A percentile compares a stretch with the other conserved stretches of the same genome.
phyloP scores from a whole-genome alignment of 1,284 basidiomycete genomes.

The Cystobasidium sp. region DNA sequence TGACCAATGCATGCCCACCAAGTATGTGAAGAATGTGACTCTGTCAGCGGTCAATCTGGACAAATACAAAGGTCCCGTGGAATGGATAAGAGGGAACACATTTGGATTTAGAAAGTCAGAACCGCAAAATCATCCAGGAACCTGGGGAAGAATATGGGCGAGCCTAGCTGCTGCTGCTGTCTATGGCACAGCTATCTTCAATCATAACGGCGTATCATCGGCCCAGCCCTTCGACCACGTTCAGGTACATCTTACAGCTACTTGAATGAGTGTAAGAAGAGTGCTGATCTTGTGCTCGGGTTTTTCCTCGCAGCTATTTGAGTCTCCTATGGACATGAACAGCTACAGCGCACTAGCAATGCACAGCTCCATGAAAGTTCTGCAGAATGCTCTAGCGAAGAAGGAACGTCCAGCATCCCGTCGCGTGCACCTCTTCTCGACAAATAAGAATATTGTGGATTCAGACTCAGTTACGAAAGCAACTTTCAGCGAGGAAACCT shows the following conservation, averaged over 20 bases:
- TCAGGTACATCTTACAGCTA: background rate
- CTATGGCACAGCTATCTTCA: background rate
- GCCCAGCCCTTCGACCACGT: conserved; percentile 10
- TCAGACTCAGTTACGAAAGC: background rate
- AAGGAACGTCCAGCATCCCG: too few species aligned
- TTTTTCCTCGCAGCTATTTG: too few species aligned
- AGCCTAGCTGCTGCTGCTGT: background rate
- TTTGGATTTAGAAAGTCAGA: conserved; percentile 15
- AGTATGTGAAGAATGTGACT: background rate
- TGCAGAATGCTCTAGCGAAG: too few species aligned
- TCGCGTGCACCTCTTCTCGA: too few species aligned
- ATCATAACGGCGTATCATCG: background rate
- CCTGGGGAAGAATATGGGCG: conserved; percentile 17
- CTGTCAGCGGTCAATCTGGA: background rate
- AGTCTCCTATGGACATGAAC: too few species aligned
- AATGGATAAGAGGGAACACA: conserved; percentile 15
- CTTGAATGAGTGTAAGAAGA: too few species aligned
- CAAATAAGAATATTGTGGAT: background rate
- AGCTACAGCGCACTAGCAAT: too few species aligned
- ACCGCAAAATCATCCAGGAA: conserved; percentile 10
- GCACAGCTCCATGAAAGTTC: too few species aligned
- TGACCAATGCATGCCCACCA: background rate
- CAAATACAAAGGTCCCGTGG: background rate
- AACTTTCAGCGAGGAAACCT: conserved; percentile 3
- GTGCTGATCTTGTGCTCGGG: too few species aligned